Evolutionary conservation across 2,329 filamentous ascomycete species (phyloP), one percentile per base, ranked within the genome.

Genomic region (Colletotrichum euphorbiae): DNA sequence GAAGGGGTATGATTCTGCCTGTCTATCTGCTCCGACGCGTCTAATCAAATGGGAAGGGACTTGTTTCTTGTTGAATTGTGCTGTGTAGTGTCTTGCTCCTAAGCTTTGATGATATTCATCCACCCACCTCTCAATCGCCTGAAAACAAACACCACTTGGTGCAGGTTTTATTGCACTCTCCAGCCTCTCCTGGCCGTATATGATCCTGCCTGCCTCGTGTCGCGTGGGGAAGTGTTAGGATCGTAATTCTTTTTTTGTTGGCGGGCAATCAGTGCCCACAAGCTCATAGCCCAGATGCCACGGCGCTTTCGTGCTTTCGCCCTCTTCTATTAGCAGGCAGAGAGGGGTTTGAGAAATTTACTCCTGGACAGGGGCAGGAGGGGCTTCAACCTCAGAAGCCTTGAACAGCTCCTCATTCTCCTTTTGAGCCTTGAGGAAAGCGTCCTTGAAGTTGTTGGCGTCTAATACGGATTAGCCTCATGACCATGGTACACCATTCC

Each of bases 361-460:
- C 67, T 71, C 69, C 24, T 54, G 15, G n/a, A n/a, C 52, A 69
- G 78, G 74, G 21, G 72, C 72, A 48, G 74, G 69, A 28, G 71
- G 69, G 15, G 13, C 45, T 51, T 73, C 72, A 52, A 74, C 73
- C 61, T 74, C 75, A 33, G 75, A 75, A 79, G 87, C 84, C 73
- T 82, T 84, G 84, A 98, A 97, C 67, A 97, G 85, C 73, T 88
- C 89, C 86, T 96, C 94, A 83, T 98, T 99, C 80, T 97, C 94
- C 84, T 95, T 90, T 85, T 98, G 94, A 62, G 96, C 95, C 87
- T 97, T 94, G 84, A 97, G 90, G 85, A 98, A 98, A 65, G 93
- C 91, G 73, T 98, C 95, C 88, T 98, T 98, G 90, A 99, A 98
- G 70, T 90, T 85, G 82, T 98, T 97, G 85, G 96, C 96, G 78